phyloP scores from a whole-genome alignment of 2,329 filamentous ascomycete genomes.

The Epichloe baconii region DNA sequence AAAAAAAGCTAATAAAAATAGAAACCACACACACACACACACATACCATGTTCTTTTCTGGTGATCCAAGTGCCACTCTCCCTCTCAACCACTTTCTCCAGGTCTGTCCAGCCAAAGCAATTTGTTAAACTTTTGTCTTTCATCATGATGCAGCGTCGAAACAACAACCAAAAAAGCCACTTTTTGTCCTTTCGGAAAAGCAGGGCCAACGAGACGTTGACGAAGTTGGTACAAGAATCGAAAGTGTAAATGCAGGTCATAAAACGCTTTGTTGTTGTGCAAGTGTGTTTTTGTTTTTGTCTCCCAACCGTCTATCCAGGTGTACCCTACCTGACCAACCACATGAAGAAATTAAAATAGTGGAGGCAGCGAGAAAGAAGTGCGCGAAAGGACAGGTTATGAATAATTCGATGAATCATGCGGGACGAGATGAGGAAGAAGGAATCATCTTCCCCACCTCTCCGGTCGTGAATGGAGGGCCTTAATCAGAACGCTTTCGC shows the following conservation, averaged over 20 bases:
- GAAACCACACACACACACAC: slow-evolving; percentile 11
- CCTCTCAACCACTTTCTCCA: slow-evolving; percentile 4
- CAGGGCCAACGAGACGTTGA: slow-evolving; percentile 17
- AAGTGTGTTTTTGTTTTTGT: slow-evolving; percentile 24
- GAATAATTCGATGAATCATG: neutral
- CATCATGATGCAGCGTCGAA: slow-evolving; percentile 18
- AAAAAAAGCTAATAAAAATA: slow-evolving; percentile 5
- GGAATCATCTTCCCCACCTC: neutral
- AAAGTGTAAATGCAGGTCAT: slow-evolving; percentile 27
- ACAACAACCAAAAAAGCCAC: neutral
- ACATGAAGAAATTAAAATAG: slow-evolving; percentile 1
- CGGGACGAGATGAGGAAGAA: no score
- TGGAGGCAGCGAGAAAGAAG: slow-evolving; percentile 1
- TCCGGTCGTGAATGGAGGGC: slow-evolving; percentile 1
- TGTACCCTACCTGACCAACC: slow-evolving; percentile 17
- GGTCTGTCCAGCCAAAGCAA: slow-evolving; percentile 1
- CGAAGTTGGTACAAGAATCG: slow-evolving; percentile 32
- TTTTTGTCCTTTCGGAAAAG: slow-evolving; percentile 12
- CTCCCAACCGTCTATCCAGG: slow-evolving; percentile 18
- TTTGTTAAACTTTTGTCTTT: slow-evolving; percentile 9
- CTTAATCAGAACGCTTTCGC: slow-evolving; percentile 64
- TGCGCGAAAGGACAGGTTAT: slow-evolving; percentile 2
- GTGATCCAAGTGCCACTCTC: neutral
- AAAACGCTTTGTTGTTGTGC: slow-evolving; percentile 23
- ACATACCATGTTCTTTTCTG: slow-evolving; percentile 13